Conservation (phyloP, 2,329 filamentous ascomycete genomes). For the Penicillium sp. region DNA sequence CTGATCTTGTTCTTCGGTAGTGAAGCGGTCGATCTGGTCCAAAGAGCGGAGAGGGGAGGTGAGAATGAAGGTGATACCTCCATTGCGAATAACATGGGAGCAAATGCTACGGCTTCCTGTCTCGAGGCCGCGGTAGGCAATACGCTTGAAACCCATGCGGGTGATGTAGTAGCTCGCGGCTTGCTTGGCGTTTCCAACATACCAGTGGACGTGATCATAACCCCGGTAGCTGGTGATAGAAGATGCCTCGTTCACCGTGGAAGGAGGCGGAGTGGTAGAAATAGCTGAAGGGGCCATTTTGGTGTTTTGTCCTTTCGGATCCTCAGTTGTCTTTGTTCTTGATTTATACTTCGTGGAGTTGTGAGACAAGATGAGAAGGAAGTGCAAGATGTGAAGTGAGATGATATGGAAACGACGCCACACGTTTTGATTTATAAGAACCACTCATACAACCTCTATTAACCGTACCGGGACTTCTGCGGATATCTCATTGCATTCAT, state of each 20-base stretch:
- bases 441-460: constrained; percentile 1
- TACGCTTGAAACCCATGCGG: constrained; percentile 78
- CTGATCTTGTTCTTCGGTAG: constrained; percentile 59
- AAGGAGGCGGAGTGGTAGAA: constrained; percentile 26
- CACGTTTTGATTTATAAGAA: constrained; percentile 5
- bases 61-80: constrained; percentile 44
- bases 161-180: constrained; percentile 84
- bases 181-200: constrained; percentile 95
- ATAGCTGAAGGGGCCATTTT: constrained; percentile 36
- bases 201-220: constrained; percentile 94
- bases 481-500: neutral
- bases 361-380: neutral
- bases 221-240: constrained; percentile 59
- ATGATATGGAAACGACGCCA: neutral
- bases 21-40: constrained; percentile 60
- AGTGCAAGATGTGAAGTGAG: neutral
- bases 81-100: constrained; percentile 66
- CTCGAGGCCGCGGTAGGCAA: constrained; percentile 86
- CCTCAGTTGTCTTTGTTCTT: neutral
- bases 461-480: constrained; percentile 8
- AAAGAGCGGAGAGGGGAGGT: constrained; percentile 56
- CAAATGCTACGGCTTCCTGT: constrained; percentile 79
- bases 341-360: neutral
- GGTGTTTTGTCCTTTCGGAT: neutral
- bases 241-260: constrained; percentile 13